phyloP scores from a whole-genome alignment of 331 rosid genomes.

The Erythrophleum ivorense region DNA sequence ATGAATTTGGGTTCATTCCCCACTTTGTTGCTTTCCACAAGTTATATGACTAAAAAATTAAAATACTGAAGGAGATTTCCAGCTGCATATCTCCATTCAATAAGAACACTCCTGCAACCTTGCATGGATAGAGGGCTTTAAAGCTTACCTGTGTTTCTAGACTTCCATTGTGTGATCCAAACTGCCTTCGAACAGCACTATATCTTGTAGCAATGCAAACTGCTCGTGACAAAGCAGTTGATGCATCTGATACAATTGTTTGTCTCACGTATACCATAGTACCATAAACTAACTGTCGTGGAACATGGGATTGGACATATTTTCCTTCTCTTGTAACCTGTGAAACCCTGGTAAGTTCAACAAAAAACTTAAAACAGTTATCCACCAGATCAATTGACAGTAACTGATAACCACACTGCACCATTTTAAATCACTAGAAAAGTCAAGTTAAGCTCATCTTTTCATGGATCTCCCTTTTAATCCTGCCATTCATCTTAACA shows the following conservation, averaged over 20 bases:
- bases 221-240: conserved; percentile 86
- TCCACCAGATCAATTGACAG: conserved; percentile 8
- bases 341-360: conserved; percentile 71
- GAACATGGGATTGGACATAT: conserved; percentile 84
- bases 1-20: conserved; percentile 4
- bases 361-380: conserved; percentile 39
- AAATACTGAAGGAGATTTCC: conserved; percentile 12
- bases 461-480: conserved; percentile 23
- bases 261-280: conserved; percentile 96
- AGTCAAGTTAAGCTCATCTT: conserved; percentile 22
- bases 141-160: conserved; percentile 80
- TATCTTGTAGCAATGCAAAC: conserved; percentile 98
- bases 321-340: conserved; percentile 94
- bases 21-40: conserved; percentile 1
- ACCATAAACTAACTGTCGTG: conserved; percentile 92
- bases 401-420: conserved; percentile 17
- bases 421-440: conserved; percentile 11
- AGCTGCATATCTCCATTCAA: conserved; percentile 21
- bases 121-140: conserved; percentile 22
- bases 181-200: conserved; percentile 96
- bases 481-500: conserved; percentile 8
- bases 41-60: background rate
- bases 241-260: conserved; percentile 92
- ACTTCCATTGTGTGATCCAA: conserved; percentile 73
- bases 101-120: conserved; percentile 31